phyloP scores from a whole-genome alignment of 1,284 basidiomycete species.

The Puccinia hordei region DNA sequence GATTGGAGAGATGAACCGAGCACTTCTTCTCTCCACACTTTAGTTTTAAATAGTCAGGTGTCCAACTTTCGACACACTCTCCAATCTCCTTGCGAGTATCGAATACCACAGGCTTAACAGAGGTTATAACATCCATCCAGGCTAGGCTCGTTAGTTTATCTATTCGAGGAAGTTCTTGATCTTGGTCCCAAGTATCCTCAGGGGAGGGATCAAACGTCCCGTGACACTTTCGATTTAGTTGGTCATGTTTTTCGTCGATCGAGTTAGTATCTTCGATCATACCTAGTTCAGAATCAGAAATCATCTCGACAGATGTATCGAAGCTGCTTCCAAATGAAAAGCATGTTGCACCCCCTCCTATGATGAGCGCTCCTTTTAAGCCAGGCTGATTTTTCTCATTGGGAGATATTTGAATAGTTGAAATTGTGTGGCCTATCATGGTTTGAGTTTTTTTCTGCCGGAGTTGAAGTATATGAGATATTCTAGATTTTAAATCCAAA shows the following conservation, averaged over 20 bases:
- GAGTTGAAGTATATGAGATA: slow-evolving; percentile 2
- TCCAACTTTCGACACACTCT: slow-evolving; percentile 38
- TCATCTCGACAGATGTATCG: slow-evolving; percentile 23
- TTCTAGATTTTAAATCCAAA: slow-evolving; percentile 17
- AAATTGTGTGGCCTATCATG: slow-evolving; percentile 34
- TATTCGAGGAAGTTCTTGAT: background rate
- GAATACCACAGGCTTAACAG: slow-evolving; percentile 30
- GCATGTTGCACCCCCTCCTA: slow-evolving; percentile 48
- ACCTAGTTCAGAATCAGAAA: slow-evolving; percentile 18
- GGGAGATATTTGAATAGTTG: background rate
- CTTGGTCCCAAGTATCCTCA: slow-evolving; percentile 45
- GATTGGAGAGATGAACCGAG: slow-evolving; percentile 46
- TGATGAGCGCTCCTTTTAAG: slow-evolving; percentile 12
- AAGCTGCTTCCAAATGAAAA: slow-evolving; percentile 50
- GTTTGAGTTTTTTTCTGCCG: background rate
- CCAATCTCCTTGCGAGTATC: slow-evolving; percentile 29
- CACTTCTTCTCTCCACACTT: slow-evolving; percentile 38
- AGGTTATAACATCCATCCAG: slow-evolving; percentile 1
- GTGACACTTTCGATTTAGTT: background rate
- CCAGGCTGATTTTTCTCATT: background rate
- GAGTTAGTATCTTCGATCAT: background rate
- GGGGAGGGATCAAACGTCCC: slow-evolving; percentile 24
- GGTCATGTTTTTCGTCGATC: background rate
- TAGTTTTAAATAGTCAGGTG: slow-evolving; percentile 27
- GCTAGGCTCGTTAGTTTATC: background rate